phyloP scores from a whole-genome alignment of 352 stramenopile species.

The Peronospora farinosa region DNA sequence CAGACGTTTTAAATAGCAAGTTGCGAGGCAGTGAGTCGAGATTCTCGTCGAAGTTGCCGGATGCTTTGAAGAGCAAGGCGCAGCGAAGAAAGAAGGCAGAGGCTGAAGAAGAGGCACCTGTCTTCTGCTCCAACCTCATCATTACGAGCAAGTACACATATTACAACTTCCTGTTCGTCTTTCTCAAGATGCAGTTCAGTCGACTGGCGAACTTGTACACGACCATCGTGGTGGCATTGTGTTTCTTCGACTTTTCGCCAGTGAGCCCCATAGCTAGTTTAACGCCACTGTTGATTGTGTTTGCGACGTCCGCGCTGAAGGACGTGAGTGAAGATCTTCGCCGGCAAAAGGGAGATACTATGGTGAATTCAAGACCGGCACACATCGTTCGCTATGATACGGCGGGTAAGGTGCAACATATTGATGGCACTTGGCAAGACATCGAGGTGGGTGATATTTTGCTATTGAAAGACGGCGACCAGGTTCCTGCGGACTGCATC shows the following conservation, averaged over 20 bases:
- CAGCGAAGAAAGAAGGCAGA: constrained; percentile 26
- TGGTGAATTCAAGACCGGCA: constrained; percentile 71
- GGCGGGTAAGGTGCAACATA: constrained; percentile 50
- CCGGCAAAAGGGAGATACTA: constrained; percentile 65
- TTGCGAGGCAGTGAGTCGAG: constrained; percentile 21
- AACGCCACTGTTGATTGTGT: constrained; percentile 82
- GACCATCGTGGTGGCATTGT: constrained; percentile 84
- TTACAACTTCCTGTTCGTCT: constrained; percentile 88
- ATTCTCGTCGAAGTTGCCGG: constrained; percentile 15
- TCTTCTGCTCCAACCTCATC: constrained; percentile 76
- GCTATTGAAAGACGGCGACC: constrained; percentile 74
- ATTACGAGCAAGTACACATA: constrained; percentile 87
- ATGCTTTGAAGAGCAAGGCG: constrained; percentile 26
- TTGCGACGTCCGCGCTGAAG: constrained; percentile 84
- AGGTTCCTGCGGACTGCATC: constrained; percentile 78
- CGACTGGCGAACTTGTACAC: constrained; percentile 86
- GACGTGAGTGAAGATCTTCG: constrained; percentile 80
- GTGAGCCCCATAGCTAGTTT: constrained; percentile 79
- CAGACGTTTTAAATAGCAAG: constrained; percentile 18
- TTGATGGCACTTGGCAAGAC: constrained; percentile 75
- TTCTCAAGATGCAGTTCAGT: constrained; percentile 88
- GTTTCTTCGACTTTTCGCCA: constrained; percentile 85
- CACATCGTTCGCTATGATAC: constrained; percentile 68
- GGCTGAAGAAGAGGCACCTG: constrained; percentile 18
- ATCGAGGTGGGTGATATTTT: constrained; percentile 81